Evolutionary conservation across 1,284 basidiomycete genomes (phyloP), one percentile per base, ranked within the genome.

Genomic region (Ganoderma lingzhi): DNA sequence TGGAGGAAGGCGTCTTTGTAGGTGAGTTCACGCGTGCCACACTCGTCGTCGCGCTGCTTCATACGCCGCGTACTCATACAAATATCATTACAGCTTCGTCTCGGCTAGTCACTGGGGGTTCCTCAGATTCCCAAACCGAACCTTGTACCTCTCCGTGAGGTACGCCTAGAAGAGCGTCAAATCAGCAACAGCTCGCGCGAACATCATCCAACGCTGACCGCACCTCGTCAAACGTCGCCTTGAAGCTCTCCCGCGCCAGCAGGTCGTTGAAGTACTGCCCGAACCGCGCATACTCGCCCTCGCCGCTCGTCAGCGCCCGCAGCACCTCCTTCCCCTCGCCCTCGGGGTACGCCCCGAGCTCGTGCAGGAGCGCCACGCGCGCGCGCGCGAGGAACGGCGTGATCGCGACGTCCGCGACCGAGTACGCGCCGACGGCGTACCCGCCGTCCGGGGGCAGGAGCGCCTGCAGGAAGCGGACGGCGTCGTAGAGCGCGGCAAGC

Each of bases 401-500:
- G 55, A 71, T 61, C 41, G 71, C 69, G 62, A 71, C 63, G 63
- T 74, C 73, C 55, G 71, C 71, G 41, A 69, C 37, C 32, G 71
- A 72, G 66, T 64, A 74, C 55, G 60, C 48, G 28, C 73, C 71
- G 15, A 71, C 53, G 1, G 68, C 73, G 64, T 70, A 74, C 37
- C 72, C 72, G 23, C 61, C 53, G 23, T 56, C 62, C 19, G 69
- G 12, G 10, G 63, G 70, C 19, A 85, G 76, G 30, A 81, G 73
- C 0, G 62, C 63, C 71, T 84, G 82, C 2, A 83, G 19, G 23
- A 75, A 75, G 44, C 78, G 77, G 23, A 80, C 19, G 0, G 74
- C 81, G 9, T 73, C 69, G 41, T 85, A 75, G 48, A 90, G 67
- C 0, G 77, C 80, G 8, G 84, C 84, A 12, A 82, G 77, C 15